A percentile compares a stretch with the other conserved stretches of the same genome.
Evolutionary conservation across 768 basidiomycete species (phyloP).

Genomic region (Pleurotus salmoneostramineus): DNA sequence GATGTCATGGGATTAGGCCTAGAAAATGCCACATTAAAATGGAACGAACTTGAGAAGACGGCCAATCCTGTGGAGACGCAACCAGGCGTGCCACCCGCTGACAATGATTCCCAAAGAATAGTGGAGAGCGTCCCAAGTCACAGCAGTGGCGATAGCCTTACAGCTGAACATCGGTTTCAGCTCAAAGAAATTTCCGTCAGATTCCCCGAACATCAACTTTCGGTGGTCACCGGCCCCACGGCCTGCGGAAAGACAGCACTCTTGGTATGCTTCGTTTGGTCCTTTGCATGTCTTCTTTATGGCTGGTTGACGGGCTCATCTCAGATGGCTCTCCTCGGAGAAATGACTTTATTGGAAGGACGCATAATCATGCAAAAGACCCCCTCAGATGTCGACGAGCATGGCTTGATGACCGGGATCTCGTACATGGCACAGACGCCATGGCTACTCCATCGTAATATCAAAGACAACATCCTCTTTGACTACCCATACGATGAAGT

Average conservation of each 20-base stretch:
- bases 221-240: conserved; percentile 74
- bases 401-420: conserved; percentile 58
- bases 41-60: conserved; percentile 46
- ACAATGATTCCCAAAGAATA: conserved; percentile 10
- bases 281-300: not conserved
- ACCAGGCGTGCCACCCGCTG: conserved; percentile 13
- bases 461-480: conserved; percentile 81
- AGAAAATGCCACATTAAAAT: conserved; percentile 56
- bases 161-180: conserved; percentile 53
- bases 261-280: conserved; percentile 37
- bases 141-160: not conserved
- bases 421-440: conserved; percentile 74
- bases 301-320: not conserved
- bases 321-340: conserved; percentile 69
- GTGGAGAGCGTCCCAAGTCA: not conserved
- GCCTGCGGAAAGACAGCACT: conserved; percentile 83
- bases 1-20: conserved; percentile 47
- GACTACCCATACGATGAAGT: conserved; percentile 69
- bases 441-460: conserved; percentile 68
- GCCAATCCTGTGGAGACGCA: conserved; percentile 15
- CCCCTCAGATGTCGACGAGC: conserved; percentile 50
- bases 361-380: conserved; percentile 66
- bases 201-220: conserved; percentile 72
- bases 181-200: conserved; percentile 59
- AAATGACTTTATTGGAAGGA: conserved; percentile 53